Percentiles rank a stretch among this genome's conserved stretches.
These are phyloP conservation scores for Vitis rotundifolia DNA, from an alignment of 164 flowering plant genomes.

Conservation along the genomic window DNA sequence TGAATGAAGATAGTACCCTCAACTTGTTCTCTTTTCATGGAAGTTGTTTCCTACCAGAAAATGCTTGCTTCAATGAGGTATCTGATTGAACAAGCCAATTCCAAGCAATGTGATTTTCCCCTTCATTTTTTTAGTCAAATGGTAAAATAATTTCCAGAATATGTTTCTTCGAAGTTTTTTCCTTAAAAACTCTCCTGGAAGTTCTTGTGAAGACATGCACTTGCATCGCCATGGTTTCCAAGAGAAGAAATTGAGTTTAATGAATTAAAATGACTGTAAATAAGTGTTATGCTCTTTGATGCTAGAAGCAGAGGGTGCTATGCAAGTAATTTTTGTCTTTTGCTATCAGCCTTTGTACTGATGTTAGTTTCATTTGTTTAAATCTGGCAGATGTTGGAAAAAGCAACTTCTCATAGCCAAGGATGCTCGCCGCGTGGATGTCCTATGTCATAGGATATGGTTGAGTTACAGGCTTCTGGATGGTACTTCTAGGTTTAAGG, in stretches of 20 bases:
- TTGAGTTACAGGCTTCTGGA: constrained; percentile 84
- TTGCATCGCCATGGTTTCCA: too few species aligned
- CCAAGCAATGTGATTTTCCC: too few species aligned
- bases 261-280: neutral
- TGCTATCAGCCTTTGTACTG: constrained; percentile 5
- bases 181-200: too few species aligned
- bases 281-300: neutral
- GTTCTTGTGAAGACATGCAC: too few species aligned
- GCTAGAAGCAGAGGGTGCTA: neutral
- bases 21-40: neutral
- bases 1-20: neutral
- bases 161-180: too few species aligned
- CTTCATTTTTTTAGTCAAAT: too few species aligned
- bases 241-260: too few species aligned
- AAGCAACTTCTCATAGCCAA: constrained; percentile 83
- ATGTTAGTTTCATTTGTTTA: constrained; percentile 11
- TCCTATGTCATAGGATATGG: constrained; percentile 81
- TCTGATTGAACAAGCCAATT: neutral
- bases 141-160: too few species aligned
- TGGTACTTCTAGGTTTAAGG: constrained; percentile 83
- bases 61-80: neutral
- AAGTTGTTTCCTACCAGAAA: neutral
- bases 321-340: neutral
- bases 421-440: constrained; percentile 93
- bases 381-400: constrained; percentile 75